These are phyloP conservation scores for Colletotrichum australisinense DNA, from an alignment of 2,329 filamentous ascomycete genomes.

Conservation along the genomic window DNA sequence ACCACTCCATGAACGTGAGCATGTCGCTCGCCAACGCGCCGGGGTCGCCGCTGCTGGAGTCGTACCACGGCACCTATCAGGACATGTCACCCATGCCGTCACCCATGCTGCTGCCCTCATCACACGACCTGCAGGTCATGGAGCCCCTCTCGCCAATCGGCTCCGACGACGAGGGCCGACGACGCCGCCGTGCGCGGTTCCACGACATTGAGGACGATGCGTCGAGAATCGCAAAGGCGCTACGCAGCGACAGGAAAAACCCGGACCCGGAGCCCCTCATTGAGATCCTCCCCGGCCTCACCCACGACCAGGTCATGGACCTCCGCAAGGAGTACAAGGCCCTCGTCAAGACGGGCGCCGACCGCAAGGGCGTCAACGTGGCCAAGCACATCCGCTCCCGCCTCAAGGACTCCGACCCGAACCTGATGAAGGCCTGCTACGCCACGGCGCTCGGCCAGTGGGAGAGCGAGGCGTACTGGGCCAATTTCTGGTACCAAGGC, in stretches of 20 bases:
- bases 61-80: constrained; percentile 94
- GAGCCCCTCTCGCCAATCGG: constrained; percentile 64
- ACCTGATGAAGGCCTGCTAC: constrained; percentile 92
- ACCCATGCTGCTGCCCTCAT: constrained; percentile 67
- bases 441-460: constrained; percentile 88
- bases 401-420: constrained; percentile 78
- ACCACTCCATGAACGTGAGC: constrained; percentile 48
- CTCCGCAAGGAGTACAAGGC: constrained; percentile 92
- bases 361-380: constrained; percentile 83
- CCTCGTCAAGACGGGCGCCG: constrained; percentile 81
- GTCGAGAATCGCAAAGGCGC: constrained; percentile 77
- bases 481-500: constrained; percentile 96
- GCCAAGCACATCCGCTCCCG: constrained; percentile 85
- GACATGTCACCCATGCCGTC: constrained; percentile 95
- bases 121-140: constrained; percentile 43
- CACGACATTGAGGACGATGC: constrained; percentile 88
- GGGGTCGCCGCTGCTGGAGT: constrained; percentile 86
- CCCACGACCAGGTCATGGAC: constrained; percentile 88
- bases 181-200: constrained; percentile 75
- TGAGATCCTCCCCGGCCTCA: constrained; percentile 85
- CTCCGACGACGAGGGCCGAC: constrained; percentile 60
- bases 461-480: constrained; percentile 97
- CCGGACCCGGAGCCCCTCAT: constrained; percentile 79
- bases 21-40: constrained; percentile 70
- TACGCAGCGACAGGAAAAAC: constrained; percentile 68